Base-by-base conservation (phyloP, 768 basidiomycete species). In the Russula sp. region DNA sequence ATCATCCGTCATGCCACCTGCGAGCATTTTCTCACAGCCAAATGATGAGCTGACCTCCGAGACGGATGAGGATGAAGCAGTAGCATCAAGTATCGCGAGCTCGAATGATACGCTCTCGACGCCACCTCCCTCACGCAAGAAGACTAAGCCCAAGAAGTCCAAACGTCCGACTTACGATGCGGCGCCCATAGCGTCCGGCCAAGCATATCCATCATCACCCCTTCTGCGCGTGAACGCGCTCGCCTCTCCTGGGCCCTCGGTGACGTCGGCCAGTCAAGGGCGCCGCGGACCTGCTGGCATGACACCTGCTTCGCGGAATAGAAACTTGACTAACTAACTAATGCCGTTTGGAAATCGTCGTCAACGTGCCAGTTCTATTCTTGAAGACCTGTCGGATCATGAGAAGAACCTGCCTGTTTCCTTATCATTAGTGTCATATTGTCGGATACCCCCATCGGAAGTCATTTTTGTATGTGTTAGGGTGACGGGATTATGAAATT, bases 101-200 rank as follows among this genome's bases (percentile, higher is more conserved):
- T 69, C 68, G 48, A 62, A 67, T 28, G 66, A 69, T 56, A 64
- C 66, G 4, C 42, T 69, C 44, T 44, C 63, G 22, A 69, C 68
- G 5, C 68, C 68, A 14, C 64, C 64, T 13, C 68, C 68, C 5
- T 63, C 68, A 22, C 53, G 58, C 46, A 50, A 59, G 60, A 65
- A 46, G 40, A 2, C 30, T 10, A 59, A 46, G 26, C n/a, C 40
- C 50, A 53, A 62, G 32, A 62, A 57, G 40, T 4, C 59, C 40
- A 63, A 38, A 56, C 57, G 48, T 34, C 67, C 59, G 4, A 8
- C 57, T 6, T 69, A 69, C 32, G 68, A 69, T 10, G 56, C 66
- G 14, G 68, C 68, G 2, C 68, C 66, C 2, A 54, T 30, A n/a
- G 4, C 42, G 0, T 13, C 53, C 18, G 66, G 61, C 0, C 38